Base-by-base conservation (phyloP, 1,284 basidiomycete genomes). In the Ganoderma leucocontextum region DNA sequence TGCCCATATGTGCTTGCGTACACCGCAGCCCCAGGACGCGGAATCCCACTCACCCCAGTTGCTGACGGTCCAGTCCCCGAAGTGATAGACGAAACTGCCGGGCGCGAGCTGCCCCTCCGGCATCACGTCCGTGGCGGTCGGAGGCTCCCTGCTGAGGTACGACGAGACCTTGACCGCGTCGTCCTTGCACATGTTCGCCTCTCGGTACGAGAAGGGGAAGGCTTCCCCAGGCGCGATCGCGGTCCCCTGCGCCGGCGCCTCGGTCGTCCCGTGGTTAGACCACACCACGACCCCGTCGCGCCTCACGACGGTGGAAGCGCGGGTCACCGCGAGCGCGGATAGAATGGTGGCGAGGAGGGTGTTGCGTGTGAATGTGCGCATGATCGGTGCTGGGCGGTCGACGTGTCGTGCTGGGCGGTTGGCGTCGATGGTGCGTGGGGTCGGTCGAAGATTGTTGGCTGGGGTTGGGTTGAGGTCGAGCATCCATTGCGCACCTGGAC, bases 141-240 rank as follows among this genome's bases (percentile, higher is more conserved):
- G 47, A 9, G 47, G 22, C 22, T 25, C 10, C 22, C 22, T 12
- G 47, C 47, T 49, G 47, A 49, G 47, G 47, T 49, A 49, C 22
- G 47, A 25, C 47, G 47, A 49, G 22, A 49, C n/a, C 22, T 12
- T 25, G 47, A 49, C 47, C n/a, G 47, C 10, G 47, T 49, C 47
- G 47, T 49, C 47, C 47, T 49, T 22, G 47, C 47, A 49, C 47
- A 49, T 49, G 22, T 49, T 49, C 47, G 47, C 47, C 47, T 49
- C 10, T 4, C 47, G 22, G 22, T 49, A 49, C 47, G 47, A 25
- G 47, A 49, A 49, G 22, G 47, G 22, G 47, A 49, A 49, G 9
- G 47, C 9, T 3, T 25, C 47, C 22, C 47, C 47, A 22, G 47
- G 47, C 4, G 12, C 12, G 47, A 49, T 49, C 47, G 22, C 47